Conservation (phyloP, 2,329 filamentous ascomycete species). For the Xylaria sp. region DNA sequence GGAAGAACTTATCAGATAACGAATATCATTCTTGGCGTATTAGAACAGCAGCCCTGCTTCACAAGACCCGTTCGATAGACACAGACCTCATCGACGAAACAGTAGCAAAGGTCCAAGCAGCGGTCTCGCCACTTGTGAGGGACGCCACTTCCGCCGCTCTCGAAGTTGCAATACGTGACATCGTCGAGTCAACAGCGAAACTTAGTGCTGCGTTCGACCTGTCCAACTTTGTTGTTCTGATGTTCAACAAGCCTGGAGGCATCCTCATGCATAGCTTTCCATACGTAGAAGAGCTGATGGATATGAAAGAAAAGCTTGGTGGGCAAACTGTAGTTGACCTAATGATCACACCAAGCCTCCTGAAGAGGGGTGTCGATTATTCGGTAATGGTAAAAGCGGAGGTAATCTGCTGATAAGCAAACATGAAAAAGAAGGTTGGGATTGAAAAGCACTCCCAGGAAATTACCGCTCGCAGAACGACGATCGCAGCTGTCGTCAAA, state of each 20-base stretch:
- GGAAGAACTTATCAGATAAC: slow-evolving; percentile 19
- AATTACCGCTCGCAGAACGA: background rate
- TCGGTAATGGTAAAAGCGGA: slow-evolving; percentile 39
- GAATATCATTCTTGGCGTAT: slow-evolving; percentile 34
- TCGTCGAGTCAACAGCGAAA: slow-evolving; percentile 33
- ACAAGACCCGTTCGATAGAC: slow-evolving; percentile 31
- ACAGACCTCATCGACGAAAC: slow-evolving; percentile 22
- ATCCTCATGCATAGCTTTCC: slow-evolving; percentile 34
- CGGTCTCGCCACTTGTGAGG: slow-evolving; percentile 28
- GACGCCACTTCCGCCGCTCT: slow-evolving; percentile 19
- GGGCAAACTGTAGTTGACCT: slow-evolving; percentile 34
- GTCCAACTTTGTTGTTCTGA: slow-evolving; percentile 32
- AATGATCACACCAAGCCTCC: slow-evolving; percentile 39
- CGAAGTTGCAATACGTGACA: slow-evolving; percentile 23
- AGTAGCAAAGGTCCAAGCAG: slow-evolving; percentile 29
- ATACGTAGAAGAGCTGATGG: slow-evolving; percentile 32
- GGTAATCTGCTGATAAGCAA: slow-evolving; percentile 35
- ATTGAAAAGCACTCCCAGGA: no score
- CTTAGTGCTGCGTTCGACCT: slow-evolving; percentile 32
- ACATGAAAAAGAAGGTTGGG: no score
- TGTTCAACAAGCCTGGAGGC: slow-evolving; percentile 37
- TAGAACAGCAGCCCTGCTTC: slow-evolving; percentile 33
- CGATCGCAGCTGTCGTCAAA: background rate
- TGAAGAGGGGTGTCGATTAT: slow-evolving; percentile 36
- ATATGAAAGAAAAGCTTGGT: slow-evolving; percentile 30